Evolutionary conservation across 2,329 filamentous ascomycete genomes (phyloP), one percentile per base, ranked within the genome.

Genomic region (Metarhizium guizhouense): DNA sequence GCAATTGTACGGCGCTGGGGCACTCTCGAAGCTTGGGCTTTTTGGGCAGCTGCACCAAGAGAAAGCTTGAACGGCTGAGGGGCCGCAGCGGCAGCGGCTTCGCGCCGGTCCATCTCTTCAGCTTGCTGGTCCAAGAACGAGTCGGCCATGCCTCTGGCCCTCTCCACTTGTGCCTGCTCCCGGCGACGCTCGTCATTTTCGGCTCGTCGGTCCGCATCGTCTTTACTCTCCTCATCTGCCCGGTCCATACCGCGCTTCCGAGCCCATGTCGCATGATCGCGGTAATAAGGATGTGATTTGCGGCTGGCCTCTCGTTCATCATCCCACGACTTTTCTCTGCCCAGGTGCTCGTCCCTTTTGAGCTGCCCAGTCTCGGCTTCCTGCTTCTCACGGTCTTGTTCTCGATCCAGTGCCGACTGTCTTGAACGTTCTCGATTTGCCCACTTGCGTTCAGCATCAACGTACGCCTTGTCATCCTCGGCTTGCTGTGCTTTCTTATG

Each of bases 61-160:
- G 91, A 96, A 56, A 97, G 81, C 70, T 96, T 97, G 81, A 97
- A 95, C 29, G 86, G 86, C 65, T 89, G 85, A 3, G 88, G 89
- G 55, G 83, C 80, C 11, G 54, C 51, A n/a, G 68, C 72, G 6
- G 65, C 62, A 55, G 70, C 65, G 61, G 73, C 58, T 47, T 66
- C 65, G 47, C 75, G 73, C 47, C 76, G 71, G 61, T 81, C 82
- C 68, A 95, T 79, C 65, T 95, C 90, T 62, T 87, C 82, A 0
- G 88, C 89, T 68, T 95, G 89, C 58, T 86, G 83, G 61, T 90
- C 88, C 57, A 96, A 79, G 83, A 96, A 97, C 45, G 88, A 88
- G 69, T 96, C 90, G 10, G 92, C 92, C 82, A 92, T 85, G 54
- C 88, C 90, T 34, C 85, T 82, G 3, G 90, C 91, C 62, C 88